Evolutionary conservation across 257 asterid genomes (phyloP).

Genomic region (Vinca minor): DNA sequence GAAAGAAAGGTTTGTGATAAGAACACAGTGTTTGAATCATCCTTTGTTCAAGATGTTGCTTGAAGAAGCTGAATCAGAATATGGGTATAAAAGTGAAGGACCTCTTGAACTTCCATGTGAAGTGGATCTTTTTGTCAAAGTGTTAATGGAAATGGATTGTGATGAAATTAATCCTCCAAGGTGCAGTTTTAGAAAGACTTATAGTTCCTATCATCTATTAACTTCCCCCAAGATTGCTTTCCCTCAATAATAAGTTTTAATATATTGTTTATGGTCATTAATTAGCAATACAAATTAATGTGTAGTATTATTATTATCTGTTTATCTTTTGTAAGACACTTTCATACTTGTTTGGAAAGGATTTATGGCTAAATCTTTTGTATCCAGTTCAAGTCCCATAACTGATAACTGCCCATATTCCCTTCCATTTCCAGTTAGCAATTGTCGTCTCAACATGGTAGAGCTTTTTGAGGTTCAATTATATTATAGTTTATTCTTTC

Average conservation of each 20-base stretch:
- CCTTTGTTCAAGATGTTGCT: constrained; percentile 41
- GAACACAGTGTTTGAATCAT: constrained; percentile 41
- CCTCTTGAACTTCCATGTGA: constrained; percentile 54
- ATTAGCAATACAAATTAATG: too few relatives aligned
- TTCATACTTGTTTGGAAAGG: too few relatives aligned
- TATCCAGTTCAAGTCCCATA: too few relatives aligned
- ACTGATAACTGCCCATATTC: too few relatives aligned
- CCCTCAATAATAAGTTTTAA: constrained; percentile 7
- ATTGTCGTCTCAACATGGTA: too few relatives aligned
- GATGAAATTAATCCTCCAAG: constrained; percentile 17
- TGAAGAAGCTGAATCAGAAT: constrained; percentile 62
- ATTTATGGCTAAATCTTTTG: too few relatives aligned
- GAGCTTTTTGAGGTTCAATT: too few relatives aligned
- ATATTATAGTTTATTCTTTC: too few relatives aligned
- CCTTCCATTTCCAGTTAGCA: too few relatives aligned
- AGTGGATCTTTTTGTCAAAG: constrained; percentile 32
- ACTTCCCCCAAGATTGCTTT: constrained; percentile 19
- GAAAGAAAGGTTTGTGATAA: constrained; percentile 46
- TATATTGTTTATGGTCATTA: too few relatives aligned
- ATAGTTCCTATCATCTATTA: constrained; percentile 27
- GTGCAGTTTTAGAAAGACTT: constrained; percentile 22
- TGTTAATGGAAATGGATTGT: constrained; percentile 38
- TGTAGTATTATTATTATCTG: too few relatives aligned
- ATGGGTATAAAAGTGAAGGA: constrained; percentile 42
- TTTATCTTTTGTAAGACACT: too few relatives aligned